Conservation (phyloP, 2,329 filamentous ascomycete species). For the Pseudogymnoascus sp. region DNA sequence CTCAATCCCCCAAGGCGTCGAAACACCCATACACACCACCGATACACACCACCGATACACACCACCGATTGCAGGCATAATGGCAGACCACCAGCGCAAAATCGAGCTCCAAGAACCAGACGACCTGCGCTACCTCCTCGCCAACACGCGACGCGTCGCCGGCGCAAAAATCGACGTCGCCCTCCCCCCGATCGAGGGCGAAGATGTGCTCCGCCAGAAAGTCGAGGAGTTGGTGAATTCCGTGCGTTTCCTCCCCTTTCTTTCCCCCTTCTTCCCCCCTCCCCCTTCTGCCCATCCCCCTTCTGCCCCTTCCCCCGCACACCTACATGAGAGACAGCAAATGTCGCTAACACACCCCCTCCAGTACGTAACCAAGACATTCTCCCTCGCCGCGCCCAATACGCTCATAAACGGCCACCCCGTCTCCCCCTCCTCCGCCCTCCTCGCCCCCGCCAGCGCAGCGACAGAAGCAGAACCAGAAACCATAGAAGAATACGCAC, state of each 20-base stretch:
- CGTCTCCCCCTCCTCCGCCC: constrained; percentile 33
- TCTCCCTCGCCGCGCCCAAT: constrained; percentile 49
- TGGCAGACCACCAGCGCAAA: constrained; percentile 50
- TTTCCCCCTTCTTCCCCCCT: background rate
- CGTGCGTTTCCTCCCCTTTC: too few species aligned
- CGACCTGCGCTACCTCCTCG: constrained; percentile 62
- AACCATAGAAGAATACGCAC: constrained; percentile 43
- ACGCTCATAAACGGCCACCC: constrained; percentile 55
- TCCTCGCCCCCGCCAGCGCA: constrained; percentile 25
- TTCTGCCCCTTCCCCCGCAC: too few species aligned
- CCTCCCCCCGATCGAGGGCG: constrained; percentile 55
- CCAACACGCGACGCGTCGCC: constrained; percentile 61
- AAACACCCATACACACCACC: too few species aligned
- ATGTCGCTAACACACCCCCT: too few species aligned
- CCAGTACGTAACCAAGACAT: constrained; percentile 51
- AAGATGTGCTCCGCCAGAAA: constrained; percentile 49
- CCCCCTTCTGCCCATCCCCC: background rate
- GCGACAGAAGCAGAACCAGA: constrained; percentile 14
- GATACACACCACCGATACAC: too few species aligned
- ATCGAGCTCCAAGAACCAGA: constrained; percentile 73
- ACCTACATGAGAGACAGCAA: too few species aligned
- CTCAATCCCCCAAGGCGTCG: too few species aligned
- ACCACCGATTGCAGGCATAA: too few species aligned
- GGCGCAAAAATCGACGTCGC: constrained; percentile 58
- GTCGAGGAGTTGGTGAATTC: constrained; percentile 54